Evolutionary conservation across 2,329 filamentous ascomycete species (phyloP), one percentile per base, ranked within the genome.

Genomic region (Nemania abortiva): DNA sequence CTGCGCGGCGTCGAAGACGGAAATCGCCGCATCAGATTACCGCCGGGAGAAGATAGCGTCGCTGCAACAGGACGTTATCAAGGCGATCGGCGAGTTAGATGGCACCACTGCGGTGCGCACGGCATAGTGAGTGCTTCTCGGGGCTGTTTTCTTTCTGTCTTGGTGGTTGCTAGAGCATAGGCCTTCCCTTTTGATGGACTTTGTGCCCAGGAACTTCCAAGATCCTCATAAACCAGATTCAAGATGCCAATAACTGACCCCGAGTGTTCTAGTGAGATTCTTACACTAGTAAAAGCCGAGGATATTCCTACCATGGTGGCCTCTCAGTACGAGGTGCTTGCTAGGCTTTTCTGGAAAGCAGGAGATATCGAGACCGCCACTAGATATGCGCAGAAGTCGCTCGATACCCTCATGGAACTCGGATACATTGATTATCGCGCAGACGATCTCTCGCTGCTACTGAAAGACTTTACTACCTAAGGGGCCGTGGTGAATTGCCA

Each of bases 291-390:
- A 58, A 71, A 70, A 3, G 58, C 60, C 9, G 79, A 81, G 55
- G 75, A 78, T 22, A 72, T 81, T 24, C 75, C 74, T 18, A 74
- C 75, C 10, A 69, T 79, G 57, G 77, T 77, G 58, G 69, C 74
- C 3, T 77, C 79, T 68, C 79, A 80, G 66, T 79, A 78, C 57
- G 79, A 80, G 65, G 76, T 79, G 61, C 68, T 81, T 49, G 79
- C 77, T 10, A 74, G 79, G 22, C 72, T 81, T 6, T 79, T 77
- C 67, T 79, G 73, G 73, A 76, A 77, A 52, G 68, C 77, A 27
- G 65, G 74, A 13, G 77, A 80, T 39, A 68, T 18, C 52, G 66
- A 75, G 62, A 77, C 74, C 2, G 79, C 75, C 0, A 70, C 69
- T 6, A 72, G 74, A 62, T 78, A 79, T 39, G 79, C 77, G 1